Evolutionary conservation across 2,329 filamentous ascomycete species (phyloP), one percentile per base, ranked within the genome.

Genomic region (Stemphylium lycopersici): DNA sequence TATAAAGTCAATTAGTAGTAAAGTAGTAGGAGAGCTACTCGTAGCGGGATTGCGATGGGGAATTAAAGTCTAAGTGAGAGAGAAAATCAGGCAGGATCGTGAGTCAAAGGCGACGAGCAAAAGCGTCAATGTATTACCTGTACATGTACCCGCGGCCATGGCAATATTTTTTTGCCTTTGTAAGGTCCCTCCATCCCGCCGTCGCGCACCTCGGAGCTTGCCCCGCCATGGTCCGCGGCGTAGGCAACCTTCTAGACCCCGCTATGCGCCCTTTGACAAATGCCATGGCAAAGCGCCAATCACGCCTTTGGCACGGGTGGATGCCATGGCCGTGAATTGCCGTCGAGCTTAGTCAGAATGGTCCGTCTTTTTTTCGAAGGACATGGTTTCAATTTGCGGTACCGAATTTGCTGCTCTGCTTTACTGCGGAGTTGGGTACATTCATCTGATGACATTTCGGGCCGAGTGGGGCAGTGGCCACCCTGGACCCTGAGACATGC

Each of bases 121-220:
- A 29, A 29, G 26, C 26, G 26, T 24, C 33, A 26, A 59, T 66
- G 57, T 59, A 66, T 67, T 61, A 64, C 62, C 51, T 58, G 46
- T 59, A 63, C 52, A 68, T 56, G 53, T 43, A 43, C 38, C 55
- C 43, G 53, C 55, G 54, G 59, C 7, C 60, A 67, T 67, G 62
- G 63, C 46, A 58, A 58, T 66, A 66, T 65, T 66, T 68, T 68
- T 67, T 66, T 66, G 53, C 63, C 55, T 48, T 60, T 56, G 22
- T 56, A 37, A 38, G 57, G 55, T 58, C 59, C 58, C 52, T 53
- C 43, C 46, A 59, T 61, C 54, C 63, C 55, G 54, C 48, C 44
- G 38, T 56, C 57, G 62, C 48, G 59, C 48, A 42, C 39, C 42
- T 43, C 47, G 48, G 56, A 59, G 54, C 37, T 44, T 60, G 56